These are phyloP conservation scores for Jaapia argillacea DNA, from an alignment of 768 basidiomycete genomes.

Conservation along the genomic window DNA sequence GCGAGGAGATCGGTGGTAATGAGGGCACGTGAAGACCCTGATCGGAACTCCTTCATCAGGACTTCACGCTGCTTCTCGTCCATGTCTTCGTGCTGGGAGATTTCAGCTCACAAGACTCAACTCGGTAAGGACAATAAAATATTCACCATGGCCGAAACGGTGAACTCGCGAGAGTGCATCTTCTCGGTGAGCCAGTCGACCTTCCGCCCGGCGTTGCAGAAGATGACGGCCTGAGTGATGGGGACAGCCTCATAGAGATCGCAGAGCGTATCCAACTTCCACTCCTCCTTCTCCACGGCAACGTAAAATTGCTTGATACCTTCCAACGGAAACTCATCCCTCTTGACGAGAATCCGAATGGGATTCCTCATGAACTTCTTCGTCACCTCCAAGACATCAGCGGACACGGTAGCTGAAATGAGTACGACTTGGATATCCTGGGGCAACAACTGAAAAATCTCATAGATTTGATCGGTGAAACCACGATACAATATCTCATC, in stretches of 20 bases:
- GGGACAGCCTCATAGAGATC: constrained; percentile 98
- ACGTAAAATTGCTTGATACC: constrained; percentile 99
- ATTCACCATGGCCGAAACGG: constrained; percentile 91
- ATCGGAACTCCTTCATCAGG: constrained; percentile 99
- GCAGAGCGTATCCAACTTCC: constrained; percentile 98
- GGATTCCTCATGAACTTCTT: constrained; percentile 99
- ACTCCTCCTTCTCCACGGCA: constrained; percentile 99
- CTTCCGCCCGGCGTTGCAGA: constrained; percentile 98
- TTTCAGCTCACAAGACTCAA: constrained; percentile 10
- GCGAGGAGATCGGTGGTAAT: constrained; percentile 98
- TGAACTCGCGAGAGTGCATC: constrained; percentile 94
- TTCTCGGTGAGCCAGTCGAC: constrained; percentile 99
- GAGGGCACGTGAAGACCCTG: constrained; percentile 93
- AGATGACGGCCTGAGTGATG: constrained; percentile 99
- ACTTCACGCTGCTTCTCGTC: constrained; percentile 94
- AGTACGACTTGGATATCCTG: constrained; percentile 96
- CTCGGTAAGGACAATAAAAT: constrained; percentile 4
- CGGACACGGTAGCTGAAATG: constrained; percentile 94
- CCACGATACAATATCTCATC: constrained; percentile 98
- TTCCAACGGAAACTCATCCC: constrained; percentile 95
- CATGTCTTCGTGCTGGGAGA: constrained; percentile 89
- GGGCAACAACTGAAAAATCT: constrained; percentile 95
- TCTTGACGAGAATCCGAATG: constrained; percentile 95
- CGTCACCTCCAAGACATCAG: constrained; percentile 95
- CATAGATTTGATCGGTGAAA: constrained; percentile 99